These are phyloP conservation scores for Oemleria cerasiformis DNA, from an alignment of 306 rosid species.

Conservation along the genomic window DNA sequence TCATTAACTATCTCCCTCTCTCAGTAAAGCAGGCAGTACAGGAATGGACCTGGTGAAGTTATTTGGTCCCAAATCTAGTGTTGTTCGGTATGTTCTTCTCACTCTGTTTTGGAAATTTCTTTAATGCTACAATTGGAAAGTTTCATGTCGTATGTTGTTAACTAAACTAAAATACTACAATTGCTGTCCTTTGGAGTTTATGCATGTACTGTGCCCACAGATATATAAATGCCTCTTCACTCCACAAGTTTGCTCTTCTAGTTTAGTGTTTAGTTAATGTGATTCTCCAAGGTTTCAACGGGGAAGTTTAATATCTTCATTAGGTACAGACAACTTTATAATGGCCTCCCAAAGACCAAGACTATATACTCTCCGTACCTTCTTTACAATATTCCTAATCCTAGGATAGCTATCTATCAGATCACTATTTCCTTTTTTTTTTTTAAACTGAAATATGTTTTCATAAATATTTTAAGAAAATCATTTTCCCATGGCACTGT, in stretches of 20 bases:
- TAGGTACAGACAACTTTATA: not conserved
- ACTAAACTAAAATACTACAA: not conserved
- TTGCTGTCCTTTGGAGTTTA: not conserved
- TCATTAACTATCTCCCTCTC: slow-evolving; percentile 3
- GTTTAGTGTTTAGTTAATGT: not conserved
- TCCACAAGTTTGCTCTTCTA: not conserved
- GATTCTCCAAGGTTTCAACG: not conserved
- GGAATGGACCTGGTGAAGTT: slow-evolving; percentile 88
- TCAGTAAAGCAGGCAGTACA: slow-evolving; percentile 69
- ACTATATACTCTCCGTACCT: not conserved
- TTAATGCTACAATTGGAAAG: slow-evolving; percentile 6
- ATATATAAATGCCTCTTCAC: slow-evolving; percentile 4
- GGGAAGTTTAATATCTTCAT: not conserved
- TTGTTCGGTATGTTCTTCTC: slow-evolving; percentile 65
- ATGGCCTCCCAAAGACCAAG: slow-evolving; percentile 2
- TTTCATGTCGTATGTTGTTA: not conserved
- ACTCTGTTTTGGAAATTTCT: not conserved
- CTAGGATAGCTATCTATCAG: not conserved
- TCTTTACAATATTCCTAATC: not conserved
- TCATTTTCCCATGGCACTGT: not conserved
- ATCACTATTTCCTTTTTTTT: not conserved
- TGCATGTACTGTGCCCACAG: not conserved
- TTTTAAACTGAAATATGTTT: not conserved
- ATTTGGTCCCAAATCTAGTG: slow-evolving; percentile 79
- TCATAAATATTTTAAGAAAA: not conserved